Evolutionary conservation across 306 rosid genomes (phyloP), one percentile per base, ranked within the genome.

Genomic region (Lathyrus oleraceus): DNA sequence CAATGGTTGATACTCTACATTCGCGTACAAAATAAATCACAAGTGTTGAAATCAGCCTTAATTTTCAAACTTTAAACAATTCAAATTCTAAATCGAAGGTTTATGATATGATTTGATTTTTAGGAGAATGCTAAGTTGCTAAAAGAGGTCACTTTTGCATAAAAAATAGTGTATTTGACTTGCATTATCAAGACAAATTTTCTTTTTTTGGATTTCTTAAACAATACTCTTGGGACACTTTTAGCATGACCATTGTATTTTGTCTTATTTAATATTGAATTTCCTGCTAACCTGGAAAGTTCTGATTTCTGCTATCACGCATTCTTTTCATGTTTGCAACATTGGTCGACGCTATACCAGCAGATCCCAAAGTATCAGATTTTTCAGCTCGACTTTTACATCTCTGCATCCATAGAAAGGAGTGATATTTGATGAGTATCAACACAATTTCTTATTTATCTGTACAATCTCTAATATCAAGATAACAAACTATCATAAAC

Each of bases 251-350:
- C 28, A 25, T 25, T 25, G 65, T 27, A 32, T 43, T 14, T 40
- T 43, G 13, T 48, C 52, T 23, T 52, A 38, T 40, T 49, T 19
- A 11, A 51, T 21, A 16, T 43, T 43, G 43, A 23, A 42, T 35
- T 74, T 81, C 79, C 72, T 17, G 72, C 87, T 78, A 75, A 95
- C 99, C 99, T 87, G 95, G 82, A 70, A 84, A 76, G 47, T 70
- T 89, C 61, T 87, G 85, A 79, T 75, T 83, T 77, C 88, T 85
- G 79, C 65, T 76, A 65, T 86, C 99, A 35, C 52, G 76, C 48
- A 61, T 52, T 82, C 91, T 86, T 83, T 85, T 86, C 65, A 32
- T 61, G 52, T 82, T 84, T 70, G 76, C 54, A 28, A 73, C 61
- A 83, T 84, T 87, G 76, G 84, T 80, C 20, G 88, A 78, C 71